Conservation (phyloP, 495 filamentous ascomycete species). For the Penicillium malachiteum region DNA sequence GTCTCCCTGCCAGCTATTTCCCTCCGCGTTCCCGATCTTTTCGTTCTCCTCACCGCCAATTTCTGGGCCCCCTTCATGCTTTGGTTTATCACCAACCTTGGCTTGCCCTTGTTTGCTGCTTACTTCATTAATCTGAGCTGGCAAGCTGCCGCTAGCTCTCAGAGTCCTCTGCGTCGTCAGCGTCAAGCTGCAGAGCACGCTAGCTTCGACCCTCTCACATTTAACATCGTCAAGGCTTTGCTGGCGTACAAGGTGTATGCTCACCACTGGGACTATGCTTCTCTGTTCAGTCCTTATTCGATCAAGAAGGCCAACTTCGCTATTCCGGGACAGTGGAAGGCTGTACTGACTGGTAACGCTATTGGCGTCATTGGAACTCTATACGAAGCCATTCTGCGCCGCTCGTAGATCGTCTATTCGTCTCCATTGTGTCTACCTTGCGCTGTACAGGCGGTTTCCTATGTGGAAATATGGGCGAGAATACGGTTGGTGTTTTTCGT, state of each 20-base stretch:
- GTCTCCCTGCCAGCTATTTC: slow-evolving; percentile 41
- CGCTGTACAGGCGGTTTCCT: slow-evolving; percentile 20
- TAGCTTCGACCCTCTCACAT: slow-evolving; percentile 79
- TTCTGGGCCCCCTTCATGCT: slow-evolving; percentile 84
- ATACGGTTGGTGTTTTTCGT: not conserved
- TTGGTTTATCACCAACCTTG: slow-evolving; percentile 71
- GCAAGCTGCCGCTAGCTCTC: slow-evolving; percentile 29
- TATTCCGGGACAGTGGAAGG: slow-evolving; percentile 68
- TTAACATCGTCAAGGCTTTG: slow-evolving; percentile 82
- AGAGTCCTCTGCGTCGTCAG: slow-evolving; percentile 20
- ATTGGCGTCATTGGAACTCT: slow-evolving; percentile 69
- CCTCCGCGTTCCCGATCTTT: slow-evolving; percentile 76
- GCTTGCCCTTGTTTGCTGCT: slow-evolving; percentile 66
- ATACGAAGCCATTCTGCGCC: slow-evolving; percentile 82
- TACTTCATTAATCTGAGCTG: slow-evolving; percentile 86
- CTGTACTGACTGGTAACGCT: slow-evolving; percentile 67
- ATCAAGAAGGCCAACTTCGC: slow-evolving; percentile 62
- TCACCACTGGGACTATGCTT: slow-evolving; percentile 64
- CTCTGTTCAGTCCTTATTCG: slow-evolving; percentile 54
- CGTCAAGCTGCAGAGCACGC: slow-evolving; percentile 39
- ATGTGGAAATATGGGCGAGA: slow-evolving; percentile 7
- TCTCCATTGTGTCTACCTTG: slow-evolving; percentile 10
- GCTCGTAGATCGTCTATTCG: slow-evolving; percentile 40
- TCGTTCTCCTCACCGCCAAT: slow-evolving; percentile 66
- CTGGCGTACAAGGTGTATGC: slow-evolving; percentile 76